phyloP scores from a whole-genome alignment of 2,329 filamentous ascomycete species.

The Annulohypoxylon truncatum region DNA sequence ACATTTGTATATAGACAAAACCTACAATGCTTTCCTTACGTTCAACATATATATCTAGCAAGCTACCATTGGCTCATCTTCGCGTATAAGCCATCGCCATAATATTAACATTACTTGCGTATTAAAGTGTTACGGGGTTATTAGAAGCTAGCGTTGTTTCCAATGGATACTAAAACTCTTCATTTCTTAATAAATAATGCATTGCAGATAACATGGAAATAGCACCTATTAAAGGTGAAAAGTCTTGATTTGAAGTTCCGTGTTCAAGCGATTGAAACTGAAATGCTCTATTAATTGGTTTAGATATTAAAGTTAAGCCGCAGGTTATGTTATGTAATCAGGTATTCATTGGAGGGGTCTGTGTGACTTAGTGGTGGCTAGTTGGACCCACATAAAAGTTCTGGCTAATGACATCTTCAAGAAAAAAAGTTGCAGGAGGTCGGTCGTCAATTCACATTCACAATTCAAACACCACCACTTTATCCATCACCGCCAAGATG shows the following conservation, averaged over 20 bases:
- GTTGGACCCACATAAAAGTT: conserved; percentile 21
- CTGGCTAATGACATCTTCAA: conserved; percentile 27
- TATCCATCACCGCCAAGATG: conserved; percentile 38
- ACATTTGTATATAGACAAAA: too few species aligned
- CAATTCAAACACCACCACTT: background rate
- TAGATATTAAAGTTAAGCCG: background rate
- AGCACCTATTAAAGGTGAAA: background rate
- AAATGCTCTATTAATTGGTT: background rate
- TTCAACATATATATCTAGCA: too few species aligned
- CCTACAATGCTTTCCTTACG: too few species aligned
- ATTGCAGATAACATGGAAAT: too few species aligned
- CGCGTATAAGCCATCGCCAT: too few species aligned
- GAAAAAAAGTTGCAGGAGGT: conserved; percentile 33
- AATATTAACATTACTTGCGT: too few species aligned
- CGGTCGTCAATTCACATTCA: conserved; percentile 13
- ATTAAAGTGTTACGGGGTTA: too few species aligned
- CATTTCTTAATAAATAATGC: too few species aligned
- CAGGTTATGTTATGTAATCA: conserved; percentile 18
- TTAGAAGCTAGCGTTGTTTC: too few species aligned
- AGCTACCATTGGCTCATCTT: too few species aligned
- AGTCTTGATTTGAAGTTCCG: background rate
- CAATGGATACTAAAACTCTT: too few species aligned
- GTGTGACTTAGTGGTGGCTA: background rate
- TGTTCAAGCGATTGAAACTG: background rate
- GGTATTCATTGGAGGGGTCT: background rate